Evolutionary conservation across 371 early-diverging fungal genomes (phyloP), one percentile per base, ranked within the genome.

Genomic region (Lichtheimia ramosa): DNA sequence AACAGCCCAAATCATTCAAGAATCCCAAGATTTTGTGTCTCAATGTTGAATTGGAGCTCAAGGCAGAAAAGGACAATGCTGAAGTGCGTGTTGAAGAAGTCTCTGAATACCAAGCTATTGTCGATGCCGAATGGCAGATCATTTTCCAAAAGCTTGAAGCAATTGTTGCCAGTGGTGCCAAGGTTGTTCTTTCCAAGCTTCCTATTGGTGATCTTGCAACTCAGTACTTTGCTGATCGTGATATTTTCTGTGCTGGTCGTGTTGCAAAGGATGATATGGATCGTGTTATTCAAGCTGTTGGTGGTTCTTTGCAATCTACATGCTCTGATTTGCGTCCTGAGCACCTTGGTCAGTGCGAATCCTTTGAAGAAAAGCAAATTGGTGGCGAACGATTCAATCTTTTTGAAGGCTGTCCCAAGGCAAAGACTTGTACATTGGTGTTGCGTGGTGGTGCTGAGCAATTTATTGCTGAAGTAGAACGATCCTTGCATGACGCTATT

Each of bases 191-290:
- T 21, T 98, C 98, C 66, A 94, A 92, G 62, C 82, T 98, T 56
- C 97, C 99, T 15, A 99, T 99, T 69, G 99, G 99, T 68, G 99
- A 99, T 77, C 85, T 99, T 67, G 99, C 99, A 40, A 99, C 99
- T 18, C 99, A 99, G 78, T 99, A 98, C 87, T 99, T 99, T 88
- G 99, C 99, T 61, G 99, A 97, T 73, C 91, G 99, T 54, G 92
- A 95, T 71, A 95, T 99, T 68, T 99, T 99, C 84, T 99, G 99
- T 76, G 99, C 99, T 50, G 99, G 99, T 43, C 92, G 99, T 69
- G 99, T 99, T 28, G 75, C 96, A 28, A 87, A 87, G 67, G 95
- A 92, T 56, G 99, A 99, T 71, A 79, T 99, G 68, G 83, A 85
- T 49, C 93, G 99, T 68, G 95, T 99, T 40, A 90, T 93, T 62